These are phyloP conservation scores for Solanum verrucosum DNA, from an alignment of 257 asterid genomes.

Conservation along the genomic window DNA sequence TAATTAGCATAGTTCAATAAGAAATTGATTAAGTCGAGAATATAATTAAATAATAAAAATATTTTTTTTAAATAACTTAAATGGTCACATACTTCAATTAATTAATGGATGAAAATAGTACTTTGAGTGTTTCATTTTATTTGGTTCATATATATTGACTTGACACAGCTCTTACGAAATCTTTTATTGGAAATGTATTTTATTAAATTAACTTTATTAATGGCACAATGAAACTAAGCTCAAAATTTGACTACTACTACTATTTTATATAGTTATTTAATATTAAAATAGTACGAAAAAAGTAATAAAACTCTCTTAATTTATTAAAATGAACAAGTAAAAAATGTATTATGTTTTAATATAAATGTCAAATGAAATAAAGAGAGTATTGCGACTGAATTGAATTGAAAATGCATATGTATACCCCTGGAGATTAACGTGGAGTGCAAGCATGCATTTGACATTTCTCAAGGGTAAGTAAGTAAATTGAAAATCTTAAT, in stretches of 20 bases:
- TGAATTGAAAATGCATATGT: background rate
- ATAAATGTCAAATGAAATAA: too few relatives aligned
- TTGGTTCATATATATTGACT: background rate
- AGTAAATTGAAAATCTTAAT: too few relatives aligned
- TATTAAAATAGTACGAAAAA: background rate
- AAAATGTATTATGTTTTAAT: too few relatives aligned
- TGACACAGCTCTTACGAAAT: background rate
- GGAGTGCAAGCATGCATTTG: background rate
- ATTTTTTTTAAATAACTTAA: too few relatives aligned
- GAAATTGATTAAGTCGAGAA: background rate
- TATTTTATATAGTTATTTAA: too few relatives aligned
- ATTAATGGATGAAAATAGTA: background rate
- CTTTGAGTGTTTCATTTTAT: background rate
- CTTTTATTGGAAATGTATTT: background rate
- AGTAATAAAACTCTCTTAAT: too few relatives aligned
- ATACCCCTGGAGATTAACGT: background rate
- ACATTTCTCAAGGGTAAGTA: too few relatives aligned
- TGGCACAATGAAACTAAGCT: background rate
- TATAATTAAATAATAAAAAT: too few relatives aligned
- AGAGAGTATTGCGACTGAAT: background rate
- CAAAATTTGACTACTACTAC: background rate
- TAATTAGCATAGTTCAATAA: background rate
- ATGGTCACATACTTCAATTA: too few relatives aligned
- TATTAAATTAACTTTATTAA: background rate
- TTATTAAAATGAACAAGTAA: too few relatives aligned